Base-by-base conservation (phyloP, 805 yeast genomes). In the Starmerella apicola region DNA sequence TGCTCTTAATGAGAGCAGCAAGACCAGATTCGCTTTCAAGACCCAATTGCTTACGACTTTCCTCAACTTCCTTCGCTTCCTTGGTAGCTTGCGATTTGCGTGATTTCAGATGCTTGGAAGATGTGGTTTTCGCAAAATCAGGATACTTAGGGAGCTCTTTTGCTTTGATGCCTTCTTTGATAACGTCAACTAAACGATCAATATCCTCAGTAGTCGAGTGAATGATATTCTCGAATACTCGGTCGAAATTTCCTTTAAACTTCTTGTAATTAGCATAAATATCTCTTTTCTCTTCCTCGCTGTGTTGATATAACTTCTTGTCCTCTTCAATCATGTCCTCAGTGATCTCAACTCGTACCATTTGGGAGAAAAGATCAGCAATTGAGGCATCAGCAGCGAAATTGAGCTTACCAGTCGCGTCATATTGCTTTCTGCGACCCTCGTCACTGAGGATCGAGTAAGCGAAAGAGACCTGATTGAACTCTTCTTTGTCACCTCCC, bases 381-480 rank as follows among this genome's bases (percentile, higher is more conserved):
- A 67, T 52, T 5, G 50, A 48, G 16, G 54, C 55, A 17, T 50
- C 63, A 16, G 56, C 57, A 8, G 50, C 61, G 30, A 52, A 55
- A 1, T 69, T 75, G 23, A 76, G 53, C 2, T 74, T 66, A 1
- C 94, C 94, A 0, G 88, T 78, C n/a, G 58, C 54, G 51, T 84
- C 94, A 53, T 72, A 84, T 17, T 70, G 57, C 32, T 63, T 63
- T 22, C 83, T 64, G 46, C 71, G 68, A 27, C 58, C 56, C 0
- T 67, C 62, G 52, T 84, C 91, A 21, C 73, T 65, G 20, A 84
- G 61, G 0, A 84, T 67, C 32, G 77, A 64, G 56, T 81, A 82
- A 17, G 94, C 78, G 51, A 81, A 76, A 54, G 82, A 86, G 16
- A 84, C 68, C 49, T 71, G 61, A 37, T 83, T 80, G 57, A 85